Base-by-base conservation (phyloP, 257 asterid genomes). In the Plantago major region DNA sequence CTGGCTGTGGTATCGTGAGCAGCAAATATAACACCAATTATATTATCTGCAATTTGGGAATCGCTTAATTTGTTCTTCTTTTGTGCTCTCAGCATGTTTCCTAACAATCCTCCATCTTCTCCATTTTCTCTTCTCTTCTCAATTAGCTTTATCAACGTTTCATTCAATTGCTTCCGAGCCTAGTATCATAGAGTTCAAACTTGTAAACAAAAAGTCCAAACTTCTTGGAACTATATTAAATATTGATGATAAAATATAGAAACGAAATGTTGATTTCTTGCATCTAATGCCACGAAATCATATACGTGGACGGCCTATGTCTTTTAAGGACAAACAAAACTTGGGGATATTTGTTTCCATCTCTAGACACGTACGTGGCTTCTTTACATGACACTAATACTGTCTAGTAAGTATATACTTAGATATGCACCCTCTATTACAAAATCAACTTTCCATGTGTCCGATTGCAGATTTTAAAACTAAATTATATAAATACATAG, bases 1-100 rank as follows among this genome's bases (percentile, higher is more conserved):
- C 80, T 83, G 9, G 91, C 95, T 0, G 95, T 86, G 2, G 95
- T 86, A 54, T 86, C 95, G 42, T 83, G 91, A 52, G 95, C 95
- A 2, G 95, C 95, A 30, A 86, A 86, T 55, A 86, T 82, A 0
- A 86, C 84, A 62, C 88, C 90, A 0, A 86, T 86, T 16, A 86
- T 81, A 47, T 83, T 87, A 56, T 87, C 95, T 0, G 82, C 81
- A 14, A 87, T 84, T 60, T 87, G 90, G 18, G 79, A 63, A 67
- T 87, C 93, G 48, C 76, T 80, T 1, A 87, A 59, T n/a, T 16
- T 22, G 15, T 65, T 65, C 38, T 70, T 48, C 45, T 70, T 68
- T 61, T 81, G 73, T 1, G 73, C 81, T 58, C 69, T 74, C 74
- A 82, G 11, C 51, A 84, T 9, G 15, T 50, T 68, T 10, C 84